Evolutionary conservation across 2,329 filamentous ascomycete species (phyloP).

Genomic region (Incumbomyces lentus): DNA sequence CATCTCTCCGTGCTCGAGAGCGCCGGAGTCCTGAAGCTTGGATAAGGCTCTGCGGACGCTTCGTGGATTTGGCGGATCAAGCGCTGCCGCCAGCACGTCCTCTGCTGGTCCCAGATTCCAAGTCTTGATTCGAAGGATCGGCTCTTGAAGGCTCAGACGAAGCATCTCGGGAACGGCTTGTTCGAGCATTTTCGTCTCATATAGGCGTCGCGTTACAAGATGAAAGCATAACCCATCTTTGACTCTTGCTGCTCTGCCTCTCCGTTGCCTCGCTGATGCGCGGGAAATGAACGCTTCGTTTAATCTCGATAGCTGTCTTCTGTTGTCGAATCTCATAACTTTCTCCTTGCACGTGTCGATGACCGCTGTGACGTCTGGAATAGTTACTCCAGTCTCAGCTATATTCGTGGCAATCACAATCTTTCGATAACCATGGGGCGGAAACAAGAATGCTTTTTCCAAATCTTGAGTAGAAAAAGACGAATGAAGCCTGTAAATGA

Average conservation of each 20-base stretch:
- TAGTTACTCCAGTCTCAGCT: constrained; percentile 96
- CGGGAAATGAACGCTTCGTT: constrained; percentile 92
- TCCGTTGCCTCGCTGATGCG: constrained; percentile 89
- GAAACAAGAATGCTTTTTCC: constrained; percentile 80
- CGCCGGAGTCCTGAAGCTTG: constrained; percentile 83
- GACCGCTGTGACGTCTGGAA: constrained; percentile 93
- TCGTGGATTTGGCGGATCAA: constrained; percentile 82
- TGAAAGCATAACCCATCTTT: constrained; percentile 94
- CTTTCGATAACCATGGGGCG: constrained; percentile 72
- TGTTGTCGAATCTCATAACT: constrained; percentile 66
- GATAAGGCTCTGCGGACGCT: constrained; percentile 91
- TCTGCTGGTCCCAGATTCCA: constrained; percentile 93
- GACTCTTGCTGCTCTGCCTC: constrained; percentile 88
- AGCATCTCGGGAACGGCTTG: constrained; percentile 97
- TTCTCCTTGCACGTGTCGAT: constrained; percentile 95
- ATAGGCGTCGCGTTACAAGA: constrained; percentile 79
- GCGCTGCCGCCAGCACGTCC: constrained; percentile 71
- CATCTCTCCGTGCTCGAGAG: constrained; percentile 69
- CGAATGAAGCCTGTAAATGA: constrained; percentile 83
- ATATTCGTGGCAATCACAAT: constrained; percentile 97
- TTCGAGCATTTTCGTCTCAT: constrained; percentile 62
- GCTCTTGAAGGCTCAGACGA: constrained; percentile 81
- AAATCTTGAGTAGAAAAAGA: constrained; percentile 94
- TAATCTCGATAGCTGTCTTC: constrained; percentile 76
- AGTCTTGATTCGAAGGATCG: constrained; percentile 93